Evolutionary conservation across 768 basidiomycete species (phyloP), one percentile per base, ranked within the genome.

Genomic region (Rhizopogon rudus): DNA sequence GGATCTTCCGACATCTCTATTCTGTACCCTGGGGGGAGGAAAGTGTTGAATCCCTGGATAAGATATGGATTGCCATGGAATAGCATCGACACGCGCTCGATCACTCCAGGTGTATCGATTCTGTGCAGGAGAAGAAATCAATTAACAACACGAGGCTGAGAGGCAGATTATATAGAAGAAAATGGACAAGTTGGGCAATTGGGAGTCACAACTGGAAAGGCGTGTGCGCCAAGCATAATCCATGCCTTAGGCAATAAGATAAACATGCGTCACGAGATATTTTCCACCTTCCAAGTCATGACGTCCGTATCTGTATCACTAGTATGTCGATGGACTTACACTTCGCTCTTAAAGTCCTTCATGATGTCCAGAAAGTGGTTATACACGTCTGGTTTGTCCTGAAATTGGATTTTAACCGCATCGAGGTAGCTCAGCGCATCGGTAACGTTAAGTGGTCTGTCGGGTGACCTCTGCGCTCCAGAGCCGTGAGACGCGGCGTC

Each of bases 341-440:
- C 77, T 73, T 96, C 92, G 65, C 93, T 92, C 76, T 99, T 99
- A 72, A 99, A 99, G 69, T 98, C 95, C 77, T 98, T 98, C 97
- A 97, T 97, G 67, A 97, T 95, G 69, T 96, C 93, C 71, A 95
- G 72, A 67, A 94, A 93, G 60, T 87, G 81, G 69, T 97, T 96
- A 78, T 97, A 97, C 28, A 96, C 93, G 64, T 94, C 91, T 17
- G 93, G 93, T 69, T 86, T 85, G 67, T 91, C 87, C 44, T 83
- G 79, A 69, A 96, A 97, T 74, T 93, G 90, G 42, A 83, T 78
- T 77, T 96, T 97, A 75, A 97, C 93, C 28, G 91, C 91, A 69
- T 97, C 93, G 61, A 97, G 83, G 65, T 97, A 97, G 65, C 86
- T 87, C 71, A 97, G 80, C 33, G 93, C 93, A 73, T 97, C 93